A percentile compares a stretch with the other conserved stretches of the same genome.
Evolutionary conservation across 2,329 filamentous ascomycete genomes (phyloP).

Genomic region (Fusarium succisae): DNA sequence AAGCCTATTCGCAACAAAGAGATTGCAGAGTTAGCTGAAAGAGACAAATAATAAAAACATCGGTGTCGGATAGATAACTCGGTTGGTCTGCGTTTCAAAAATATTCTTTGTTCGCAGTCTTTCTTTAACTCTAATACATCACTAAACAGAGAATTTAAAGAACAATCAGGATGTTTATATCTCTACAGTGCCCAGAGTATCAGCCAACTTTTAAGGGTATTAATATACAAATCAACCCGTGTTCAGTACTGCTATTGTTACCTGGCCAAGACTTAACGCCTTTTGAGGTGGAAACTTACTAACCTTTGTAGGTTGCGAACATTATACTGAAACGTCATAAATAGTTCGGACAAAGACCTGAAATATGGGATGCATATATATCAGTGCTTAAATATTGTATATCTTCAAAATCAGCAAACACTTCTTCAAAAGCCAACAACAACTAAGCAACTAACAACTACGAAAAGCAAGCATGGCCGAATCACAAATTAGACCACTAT

Average conservation of each 20-base stretch:
- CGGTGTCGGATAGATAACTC: fast-evolving
- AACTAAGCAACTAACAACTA: not conserved
- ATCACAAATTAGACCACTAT: not conserved
- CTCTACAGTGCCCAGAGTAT: fast-evolving
- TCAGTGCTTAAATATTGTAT: fast-evolving
- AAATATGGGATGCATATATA: not conserved
- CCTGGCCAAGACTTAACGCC: not conserved
- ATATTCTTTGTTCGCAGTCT: not conserved
- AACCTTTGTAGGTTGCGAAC: fast-evolving
- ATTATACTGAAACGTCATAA: fast-evolving
- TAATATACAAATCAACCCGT: fast-evolving
- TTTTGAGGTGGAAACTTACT: fast-evolving
- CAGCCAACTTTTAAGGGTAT: too few species aligned
- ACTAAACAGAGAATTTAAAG: too few species aligned
- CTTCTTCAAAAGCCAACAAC: fast-evolving
- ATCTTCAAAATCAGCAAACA: fast-evolving
- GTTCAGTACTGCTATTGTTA: not conserved
- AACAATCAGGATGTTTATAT: too few species aligned
- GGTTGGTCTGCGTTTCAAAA: fast-evolving
- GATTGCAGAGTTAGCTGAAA: not conserved
- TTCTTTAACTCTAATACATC: too few species aligned
- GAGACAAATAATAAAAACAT: fast-evolving
- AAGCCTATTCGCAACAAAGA: not conserved
- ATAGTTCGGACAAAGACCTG: not conserved
- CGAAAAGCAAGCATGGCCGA: fast-evolving